Evolutionary conservation across 2,329 filamentous ascomycete genomes (phyloP), one percentile per base, ranked within the genome.

Genomic region (Arthrobotrys sinensis): DNA sequence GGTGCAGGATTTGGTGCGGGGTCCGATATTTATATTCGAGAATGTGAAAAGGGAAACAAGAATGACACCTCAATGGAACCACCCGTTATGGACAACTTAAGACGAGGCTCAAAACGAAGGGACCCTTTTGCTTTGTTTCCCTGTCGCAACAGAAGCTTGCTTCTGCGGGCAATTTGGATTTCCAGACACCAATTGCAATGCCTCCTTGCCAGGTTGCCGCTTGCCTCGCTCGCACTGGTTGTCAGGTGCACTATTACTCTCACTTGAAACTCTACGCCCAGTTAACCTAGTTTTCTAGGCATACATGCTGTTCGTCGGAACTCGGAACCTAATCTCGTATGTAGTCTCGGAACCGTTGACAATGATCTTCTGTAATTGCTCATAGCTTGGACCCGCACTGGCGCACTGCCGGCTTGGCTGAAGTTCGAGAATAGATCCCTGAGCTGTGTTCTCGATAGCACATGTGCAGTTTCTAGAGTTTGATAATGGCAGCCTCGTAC

Each of bases 1-100:
- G 14, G 34, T 40, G 38, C 36, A 43, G 55, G 36, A 60, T 60
- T 57, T 28, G 34, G 55, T 60, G 75, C 60, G 67, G 73, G 75
- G 67, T 46, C 46, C 24, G 16, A 68, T 78, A 72, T 78, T 78
- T 78, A 78, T 72, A 78, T 71, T 57, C 24, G 28, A 40, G 55
- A 43, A 45, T 45, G 40, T 45, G n/a, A 45, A 45, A n/a, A 45
- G 12, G 40, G 40, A 45, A 14, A n/a, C 12, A 45, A 45, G n/a
- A 57, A 45, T 55, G 24, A 21, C 19, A 52, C 19, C 36, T 34
- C 24, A 34, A 66, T 68, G 43, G 40, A 50, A 66, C 32, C 34
- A 45, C 48, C 36, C 48, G 34, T 57, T 50, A 21, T n/a, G 10
- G n/a, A 28, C 24, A 28, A 28, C 24, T 28, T 28, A 28, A 28